phyloP scores from a whole-genome alignment of 1,139 yeast genomes.

The Candida sp. region DNA sequence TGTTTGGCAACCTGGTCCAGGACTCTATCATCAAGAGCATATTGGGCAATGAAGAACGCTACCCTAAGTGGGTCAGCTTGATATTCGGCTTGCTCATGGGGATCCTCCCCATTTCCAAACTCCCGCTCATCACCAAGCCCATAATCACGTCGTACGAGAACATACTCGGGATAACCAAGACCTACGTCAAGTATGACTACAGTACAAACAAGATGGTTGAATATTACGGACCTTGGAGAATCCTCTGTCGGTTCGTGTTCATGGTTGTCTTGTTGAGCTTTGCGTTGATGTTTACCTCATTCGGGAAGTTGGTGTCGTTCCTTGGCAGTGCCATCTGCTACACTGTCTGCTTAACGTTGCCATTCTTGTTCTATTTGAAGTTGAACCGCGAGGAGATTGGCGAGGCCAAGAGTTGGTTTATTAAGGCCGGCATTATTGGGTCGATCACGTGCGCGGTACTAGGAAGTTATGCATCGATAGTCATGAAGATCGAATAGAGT shows the following conservation, averaged over 20 bases:
- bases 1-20: conserved; percentile 41
- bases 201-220: conserved; percentile 8
- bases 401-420: conserved; percentile 33
- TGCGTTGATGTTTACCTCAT: conserved; percentile 70
- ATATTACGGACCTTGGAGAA: conserved; percentile 28
- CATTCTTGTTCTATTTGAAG: conserved; percentile 69
- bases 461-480: conserved; percentile 42
- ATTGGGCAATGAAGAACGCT: conserved; percentile 31
- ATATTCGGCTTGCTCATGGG: conserved; percentile 41
- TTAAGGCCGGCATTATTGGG: conserved; percentile 49
- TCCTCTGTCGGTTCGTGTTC: conserved; percentile 26
- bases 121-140: conserved; percentile 45
- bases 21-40: conserved; percentile 46
- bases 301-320: conserved; percentile 84
- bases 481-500: conserved; percentile 9
- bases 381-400: conserved; percentile 55
- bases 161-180: conserved; percentile 18
- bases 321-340: conserved; percentile 85
- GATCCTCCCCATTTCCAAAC: conserved; percentile 42
- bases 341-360: conserved; percentile 78
- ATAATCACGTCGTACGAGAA: conserved; percentile 45
- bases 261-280: conserved; percentile 39
- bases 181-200: conserved; percentile 7
- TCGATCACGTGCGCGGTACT: conserved; percentile 51
- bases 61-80: conserved; percentile 35